These are phyloP conservation scores for Casaregolazyma lundiana DNA, from an alignment of 1,139 yeast species.

Conservation along the genomic window DNA sequence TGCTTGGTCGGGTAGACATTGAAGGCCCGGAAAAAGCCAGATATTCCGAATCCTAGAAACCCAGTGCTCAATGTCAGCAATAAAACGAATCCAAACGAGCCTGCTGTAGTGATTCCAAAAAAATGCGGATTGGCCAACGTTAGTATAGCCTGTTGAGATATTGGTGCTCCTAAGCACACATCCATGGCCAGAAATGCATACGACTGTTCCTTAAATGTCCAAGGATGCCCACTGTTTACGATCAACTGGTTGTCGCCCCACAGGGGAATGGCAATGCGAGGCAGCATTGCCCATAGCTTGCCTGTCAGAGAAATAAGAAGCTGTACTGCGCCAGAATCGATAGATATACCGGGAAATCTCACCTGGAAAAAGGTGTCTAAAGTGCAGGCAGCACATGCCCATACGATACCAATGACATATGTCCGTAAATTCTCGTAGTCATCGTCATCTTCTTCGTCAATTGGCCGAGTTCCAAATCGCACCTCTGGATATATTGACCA, in stretches of 20 bases:
- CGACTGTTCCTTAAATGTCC: constrained; percentile 70
- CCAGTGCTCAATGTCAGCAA: constrained; percentile 49
- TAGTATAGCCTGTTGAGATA: constrained; percentile 9
- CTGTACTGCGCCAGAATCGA: constrained; percentile 50
- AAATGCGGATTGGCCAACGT: constrained; percentile 24
- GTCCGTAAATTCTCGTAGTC: constrained; percentile 55
- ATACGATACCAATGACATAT: constrained; percentile 50
- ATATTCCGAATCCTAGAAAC: constrained; percentile 57
- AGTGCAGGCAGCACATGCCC: constrained; percentile 53
- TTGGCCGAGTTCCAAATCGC: constrained; percentile 44
- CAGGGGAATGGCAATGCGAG: constrained; percentile 31
- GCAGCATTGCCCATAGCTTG: constrained; percentile 24
- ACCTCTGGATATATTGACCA: constrained; percentile 59
- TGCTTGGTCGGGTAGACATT: constrained; percentile 56
- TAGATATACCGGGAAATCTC: constrained; percentile 49
- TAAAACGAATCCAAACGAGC: constrained; percentile 45
- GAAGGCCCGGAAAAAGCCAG: constrained; percentile 54
- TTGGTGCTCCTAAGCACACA: constrained; percentile 11
- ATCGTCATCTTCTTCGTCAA: constrained; percentile 35
- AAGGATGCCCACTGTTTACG: constrained; percentile 60
- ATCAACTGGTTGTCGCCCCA: constrained; percentile 42
- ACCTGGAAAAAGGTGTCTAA: constrained; percentile 55
- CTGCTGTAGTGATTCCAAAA: constrained; percentile 41
- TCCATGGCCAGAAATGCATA: constrained; percentile 45
- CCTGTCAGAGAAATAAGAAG: constrained; percentile 59